Evolutionary conservation across 2,329 filamentous ascomycete species (phyloP).

Genomic region (Hawksworthiomyces lignivorus): DNA sequence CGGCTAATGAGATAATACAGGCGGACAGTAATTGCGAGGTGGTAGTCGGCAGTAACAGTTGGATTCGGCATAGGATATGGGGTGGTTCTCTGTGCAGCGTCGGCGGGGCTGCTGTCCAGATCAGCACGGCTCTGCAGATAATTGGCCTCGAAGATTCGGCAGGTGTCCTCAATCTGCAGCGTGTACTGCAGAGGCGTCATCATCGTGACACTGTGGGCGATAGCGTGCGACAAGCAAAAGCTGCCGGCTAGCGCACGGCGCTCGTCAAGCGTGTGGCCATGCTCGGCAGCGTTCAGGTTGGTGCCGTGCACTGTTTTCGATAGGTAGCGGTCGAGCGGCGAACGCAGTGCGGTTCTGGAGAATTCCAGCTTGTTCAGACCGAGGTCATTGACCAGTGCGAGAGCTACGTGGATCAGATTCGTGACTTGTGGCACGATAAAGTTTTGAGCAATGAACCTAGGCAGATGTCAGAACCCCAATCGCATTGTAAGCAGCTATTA

Average conservation of each 20-base stretch:
- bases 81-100: background rate
- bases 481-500: background rate
- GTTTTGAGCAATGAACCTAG: slow-evolving; percentile 14
- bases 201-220: slow-evolving; percentile 11
- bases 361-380: slow-evolving; percentile 16
- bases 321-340: slow-evolving; percentile 13
- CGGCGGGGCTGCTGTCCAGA: too few relatives aligned
- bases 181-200: slow-evolving; percentile 38
- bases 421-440: slow-evolving; percentile 15
- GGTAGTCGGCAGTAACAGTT: slow-evolving; percentile 5
- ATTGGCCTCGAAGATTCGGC: slow-evolving; percentile 11
- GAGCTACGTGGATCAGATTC: slow-evolving; percentile 15
- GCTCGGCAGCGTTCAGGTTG: background rate
- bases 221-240: slow-evolving; percentile 31
- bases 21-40: slow-evolving; percentile 14
- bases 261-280: slow-evolving; percentile 26
- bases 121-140: background rate
- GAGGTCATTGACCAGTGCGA: slow-evolving; percentile 17
- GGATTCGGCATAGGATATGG: background rate
- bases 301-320: slow-evolving; percentile 12
- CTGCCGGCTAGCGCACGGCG: slow-evolving; percentile 35
- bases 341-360: slow-evolving; percentile 3
- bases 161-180: slow-evolving; percentile 15
- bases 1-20: slow-evolving; percentile 14
- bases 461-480: background rate